A percentile compares a stretch with the other conserved stretches of the same genome.
Conservation (phyloP, 2,329 filamentous ascomycete species). For the Fusarium redolens region DNA sequence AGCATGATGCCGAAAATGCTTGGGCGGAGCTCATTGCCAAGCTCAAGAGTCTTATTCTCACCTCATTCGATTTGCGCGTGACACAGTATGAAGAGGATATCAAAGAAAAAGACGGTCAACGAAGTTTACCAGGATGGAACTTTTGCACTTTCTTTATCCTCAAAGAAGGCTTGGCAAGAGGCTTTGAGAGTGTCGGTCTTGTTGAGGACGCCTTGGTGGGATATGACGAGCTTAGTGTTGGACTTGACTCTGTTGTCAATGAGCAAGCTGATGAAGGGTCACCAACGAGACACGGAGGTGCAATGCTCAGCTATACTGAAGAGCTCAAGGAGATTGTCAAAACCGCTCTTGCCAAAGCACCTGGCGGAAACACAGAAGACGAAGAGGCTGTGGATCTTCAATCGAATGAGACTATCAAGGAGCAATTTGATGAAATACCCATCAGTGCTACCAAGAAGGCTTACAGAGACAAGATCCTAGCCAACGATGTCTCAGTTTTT, state of each 20-base stretch:
- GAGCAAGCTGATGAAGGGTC: slow-evolving; percentile 73
- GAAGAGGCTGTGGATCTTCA: slow-evolving; percentile 64
- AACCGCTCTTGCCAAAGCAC: slow-evolving; percentile 58
- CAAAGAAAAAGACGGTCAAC: slow-evolving; percentile 89
- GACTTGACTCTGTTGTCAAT: slow-evolving; percentile 83
- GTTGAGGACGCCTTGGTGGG: slow-evolving; percentile 95
- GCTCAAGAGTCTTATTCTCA: slow-evolving; percentile 86
- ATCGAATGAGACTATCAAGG: slow-evolving; percentile 52
- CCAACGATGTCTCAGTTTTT: slow-evolving; percentile 95
- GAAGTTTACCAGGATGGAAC: slow-evolving; percentile 93
- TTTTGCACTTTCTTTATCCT: slow-evolving; percentile 99
- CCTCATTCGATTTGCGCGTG: slow-evolving; percentile 90
- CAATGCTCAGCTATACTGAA: slow-evolving; percentile 77
- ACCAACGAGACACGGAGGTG: slow-evolving; percentile 75
- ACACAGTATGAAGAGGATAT: slow-evolving; percentile 98
- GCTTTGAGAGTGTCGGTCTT: slow-evolving; percentile 94
- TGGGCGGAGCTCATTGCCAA: slow-evolving; percentile 88
- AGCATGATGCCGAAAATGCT: slow-evolving; percentile 81
- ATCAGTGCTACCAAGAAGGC: slow-evolving; percentile 77
- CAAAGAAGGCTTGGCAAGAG: slow-evolving; percentile 92
- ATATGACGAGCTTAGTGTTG: slow-evolving; percentile 93
- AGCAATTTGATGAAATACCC: slow-evolving; percentile 66
- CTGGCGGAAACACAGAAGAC: slow-evolving; percentile 48
- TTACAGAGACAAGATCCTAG: slow-evolving; percentile 91
- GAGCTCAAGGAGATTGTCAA: slow-evolving; percentile 74